phyloP scores from a whole-genome alignment of 2,329 filamentous ascomycete genomes.

The Bipolaris zeicola region DNA sequence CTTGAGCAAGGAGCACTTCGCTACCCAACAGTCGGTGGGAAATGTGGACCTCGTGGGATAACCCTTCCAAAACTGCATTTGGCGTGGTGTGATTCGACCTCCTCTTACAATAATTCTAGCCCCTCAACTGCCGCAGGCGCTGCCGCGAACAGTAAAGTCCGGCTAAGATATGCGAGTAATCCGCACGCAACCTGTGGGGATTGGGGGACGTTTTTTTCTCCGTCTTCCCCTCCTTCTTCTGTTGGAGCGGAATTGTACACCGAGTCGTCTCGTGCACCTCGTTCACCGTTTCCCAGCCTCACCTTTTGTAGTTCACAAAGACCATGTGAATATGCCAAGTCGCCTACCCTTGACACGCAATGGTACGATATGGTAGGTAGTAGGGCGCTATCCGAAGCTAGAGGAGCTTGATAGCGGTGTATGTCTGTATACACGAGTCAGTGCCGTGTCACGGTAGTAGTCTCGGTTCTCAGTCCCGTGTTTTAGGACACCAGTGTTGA shows the following conservation, averaged over 20 bases:
- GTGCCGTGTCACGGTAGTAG: not conserved
- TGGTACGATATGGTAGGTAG: not conserved
- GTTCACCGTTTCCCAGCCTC: not conserved
- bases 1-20: slow-evolving; percentile 7
- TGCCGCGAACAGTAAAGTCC: not conserved
- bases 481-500: not conserved
- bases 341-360: not conserved
- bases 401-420: not conserved
- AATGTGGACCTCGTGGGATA: not conserved
- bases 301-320: not conserved
- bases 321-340: not conserved
- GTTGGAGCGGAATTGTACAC: not conserved
- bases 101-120: not conserved
- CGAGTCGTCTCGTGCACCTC: not conserved
- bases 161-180: not conserved
- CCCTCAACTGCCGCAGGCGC: not conserved
- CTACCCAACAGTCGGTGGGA: not conserved
- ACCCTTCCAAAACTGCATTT: not conserved
- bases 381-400: not conserved
- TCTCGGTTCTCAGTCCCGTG: too few relatives aligned
- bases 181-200: not conserved
- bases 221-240: not conserved
- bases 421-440: not conserved
- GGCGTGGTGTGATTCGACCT: not conserved
- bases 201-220: not conserved